Evolutionary conservation across 1,284 basidiomycete species (phyloP).

Genomic region (Cryptococcus amylolentus): DNA sequence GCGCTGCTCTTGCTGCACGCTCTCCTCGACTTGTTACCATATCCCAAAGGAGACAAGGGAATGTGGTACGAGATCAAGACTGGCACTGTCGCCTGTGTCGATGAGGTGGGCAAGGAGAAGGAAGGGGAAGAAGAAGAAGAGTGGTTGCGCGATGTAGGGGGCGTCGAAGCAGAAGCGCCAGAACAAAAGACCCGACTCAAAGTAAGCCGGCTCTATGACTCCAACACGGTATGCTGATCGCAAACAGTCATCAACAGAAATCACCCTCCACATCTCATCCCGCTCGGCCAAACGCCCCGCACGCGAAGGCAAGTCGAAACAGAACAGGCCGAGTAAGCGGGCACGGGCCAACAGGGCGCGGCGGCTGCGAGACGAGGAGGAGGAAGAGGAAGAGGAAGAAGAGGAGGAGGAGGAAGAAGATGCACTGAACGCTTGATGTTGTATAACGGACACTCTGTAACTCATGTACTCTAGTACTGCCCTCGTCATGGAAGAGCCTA

Average conservation of each 20-base stretch:
- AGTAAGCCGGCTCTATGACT: slow-evolving; percentile 4
- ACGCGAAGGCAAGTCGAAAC: slow-evolving; percentile 1
- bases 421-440: not conserved
- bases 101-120: slow-evolving; percentile 58
- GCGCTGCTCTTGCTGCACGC: slow-evolving; percentile 68
- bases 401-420: slow-evolving; percentile 14
- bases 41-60: slow-evolving; percentile 53
- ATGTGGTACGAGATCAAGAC: slow-evolving; percentile 70
- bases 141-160: slow-evolving; percentile 13
- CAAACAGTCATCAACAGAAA: slow-evolving; percentile 16
- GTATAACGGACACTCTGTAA: not conserved
- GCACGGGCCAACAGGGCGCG: slow-evolving; percentile 1
- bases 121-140: slow-evolving; percentile 3
- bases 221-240: not conserved
- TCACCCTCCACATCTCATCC: slow-evolving; percentile 22
- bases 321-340: slow-evolving; percentile 19
- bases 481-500: not conserved
- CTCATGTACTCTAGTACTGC: not conserved
- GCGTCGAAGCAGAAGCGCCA: slow-evolving; percentile 17
- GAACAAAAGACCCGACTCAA: slow-evolving; percentile 7
- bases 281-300: slow-evolving; percentile 4
- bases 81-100: slow-evolving; percentile 70
- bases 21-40: slow-evolving; percentile 71
- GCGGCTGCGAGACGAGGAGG: slow-evolving; percentile 2
- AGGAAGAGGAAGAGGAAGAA: slow-evolving; percentile 21